Conservation (phyloP, 2,329 filamentous ascomycete genomes). For the Ceratocystis ficicola region DNA sequence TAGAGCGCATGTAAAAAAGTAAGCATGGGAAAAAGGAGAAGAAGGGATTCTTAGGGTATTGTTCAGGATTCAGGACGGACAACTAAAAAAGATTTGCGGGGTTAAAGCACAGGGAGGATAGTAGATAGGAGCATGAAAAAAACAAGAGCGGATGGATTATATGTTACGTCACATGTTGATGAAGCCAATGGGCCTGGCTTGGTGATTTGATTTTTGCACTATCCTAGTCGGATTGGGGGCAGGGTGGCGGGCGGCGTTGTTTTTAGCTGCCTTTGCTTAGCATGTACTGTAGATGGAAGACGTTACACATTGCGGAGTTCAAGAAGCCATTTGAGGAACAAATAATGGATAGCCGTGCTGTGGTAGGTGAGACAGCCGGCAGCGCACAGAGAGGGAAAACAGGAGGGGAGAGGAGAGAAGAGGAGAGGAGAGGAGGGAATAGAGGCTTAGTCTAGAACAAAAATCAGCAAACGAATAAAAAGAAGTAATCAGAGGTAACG, state of each 20-base stretch:
- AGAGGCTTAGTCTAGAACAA: background rate
- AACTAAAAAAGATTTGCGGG: background rate
- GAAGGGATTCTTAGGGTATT: background rate
- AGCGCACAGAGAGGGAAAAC: background rate
- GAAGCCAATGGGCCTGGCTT: background rate
- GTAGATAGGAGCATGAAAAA: background rate
- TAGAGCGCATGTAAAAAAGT: constrained; percentile 38
- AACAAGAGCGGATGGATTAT: background rate
- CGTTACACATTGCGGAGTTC: background rate
- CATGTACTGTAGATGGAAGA: too few species aligned
- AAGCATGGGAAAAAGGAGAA: background rate
- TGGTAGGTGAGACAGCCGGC: background rate
- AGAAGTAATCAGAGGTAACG: background rate
- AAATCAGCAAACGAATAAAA: background rate
- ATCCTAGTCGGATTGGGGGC: too few species aligned
- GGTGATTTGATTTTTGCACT: too few species aligned
- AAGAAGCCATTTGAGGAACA: background rate
- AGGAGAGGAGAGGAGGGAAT: background rate
- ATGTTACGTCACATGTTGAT: background rate
- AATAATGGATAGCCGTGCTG: background rate
- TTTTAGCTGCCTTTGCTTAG: too few species aligned
- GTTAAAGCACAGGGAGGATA: background rate
- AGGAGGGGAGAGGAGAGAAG: background rate
- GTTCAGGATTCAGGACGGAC: constrained; percentile 10
- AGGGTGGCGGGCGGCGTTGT: too few species aligned